phyloP scores from a whole-genome alignment of 2,329 filamentous ascomycete species.

The Hypoxylon sp. region DNA sequence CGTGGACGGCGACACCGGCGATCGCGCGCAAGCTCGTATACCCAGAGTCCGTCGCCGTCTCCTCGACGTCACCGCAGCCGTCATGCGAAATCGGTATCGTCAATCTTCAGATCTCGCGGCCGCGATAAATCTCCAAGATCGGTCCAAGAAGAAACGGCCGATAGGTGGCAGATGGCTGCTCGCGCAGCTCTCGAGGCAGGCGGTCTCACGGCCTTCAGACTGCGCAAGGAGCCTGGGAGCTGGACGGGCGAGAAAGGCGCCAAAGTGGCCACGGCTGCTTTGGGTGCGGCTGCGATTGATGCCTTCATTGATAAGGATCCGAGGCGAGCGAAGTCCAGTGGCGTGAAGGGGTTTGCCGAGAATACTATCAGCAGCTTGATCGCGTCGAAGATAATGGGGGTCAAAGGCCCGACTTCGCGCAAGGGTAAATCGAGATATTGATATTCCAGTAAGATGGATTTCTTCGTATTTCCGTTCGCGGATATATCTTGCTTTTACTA shows the following conservation, averaged over 20 bases:
- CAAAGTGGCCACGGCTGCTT: conserved; percentile 64
- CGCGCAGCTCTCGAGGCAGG: conserved; percentile 65
- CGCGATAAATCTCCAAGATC: conserved; percentile 19
- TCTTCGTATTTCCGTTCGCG: not conserved
- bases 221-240: conserved; percentile 61
- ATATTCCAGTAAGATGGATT: not conserved
- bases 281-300: conserved; percentile 65
- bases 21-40: conserved; percentile 37
- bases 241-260: conserved; percentile 66
- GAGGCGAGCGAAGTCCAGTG: conserved; percentile 40
- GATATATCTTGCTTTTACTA: not conserved
- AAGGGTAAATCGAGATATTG: conserved; percentile 42
- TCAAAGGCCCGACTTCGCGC: conserved; percentile 42
- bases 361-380: conserved; percentile 52
- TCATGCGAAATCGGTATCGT: conserved; percentile 37
- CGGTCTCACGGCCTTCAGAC: conserved; percentile 64
- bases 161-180: conserved; percentile 58
- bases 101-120: conserved; percentile 15
- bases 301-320: conserved; percentile 60
- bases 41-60: conserved; percentile 42
- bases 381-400: conserved; percentile 53
- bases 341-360: conserved; percentile 54
- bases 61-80: conserved; percentile 40
- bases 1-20: conserved; percentile 45
- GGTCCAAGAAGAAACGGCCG: conserved; percentile 37